Conservation (phyloP, 331 rosid genomes). For the Acacia concinna region DNA sequence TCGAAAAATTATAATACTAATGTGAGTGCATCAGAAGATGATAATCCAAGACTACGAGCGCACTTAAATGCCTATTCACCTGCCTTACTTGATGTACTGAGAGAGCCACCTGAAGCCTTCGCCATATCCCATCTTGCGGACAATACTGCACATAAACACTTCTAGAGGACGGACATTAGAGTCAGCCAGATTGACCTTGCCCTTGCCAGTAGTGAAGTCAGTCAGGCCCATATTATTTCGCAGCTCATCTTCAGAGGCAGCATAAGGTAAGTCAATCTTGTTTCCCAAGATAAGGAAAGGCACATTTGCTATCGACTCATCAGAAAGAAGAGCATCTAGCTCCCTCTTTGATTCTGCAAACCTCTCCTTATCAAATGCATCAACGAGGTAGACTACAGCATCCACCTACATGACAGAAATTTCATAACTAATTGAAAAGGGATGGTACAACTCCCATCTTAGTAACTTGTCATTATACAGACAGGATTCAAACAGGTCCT, state of each 20-base stretch:
- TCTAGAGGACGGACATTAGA: constrained; percentile 66
- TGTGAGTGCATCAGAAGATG: constrained; percentile 17
- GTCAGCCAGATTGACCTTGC: constrained; percentile 54
- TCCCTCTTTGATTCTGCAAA: constrained; percentile 64
- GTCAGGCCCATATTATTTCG: constrained; percentile 57
- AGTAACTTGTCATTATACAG: not conserved
- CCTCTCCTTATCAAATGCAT: constrained; percentile 63
- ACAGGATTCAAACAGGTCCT: not conserved
- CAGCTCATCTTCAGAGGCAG: constrained; percentile 73
- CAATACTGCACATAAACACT: constrained; percentile 81
- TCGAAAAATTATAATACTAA: constrained; percentile 8
- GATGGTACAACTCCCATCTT: not conserved
- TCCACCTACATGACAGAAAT: constrained; percentile 50
- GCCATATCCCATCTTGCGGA: constrained; percentile 76
- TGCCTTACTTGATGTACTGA: constrained; percentile 61
- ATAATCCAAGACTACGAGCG: constrained; percentile 19
- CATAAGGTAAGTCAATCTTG: constrained; percentile 70
- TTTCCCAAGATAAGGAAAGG: constrained; percentile 70
- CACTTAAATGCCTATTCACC: constrained; percentile 4
- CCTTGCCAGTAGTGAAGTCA: constrained; percentile 71
- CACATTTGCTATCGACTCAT: constrained; percentile 54
- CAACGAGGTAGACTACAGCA: constrained; percentile 69
- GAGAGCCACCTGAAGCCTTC: constrained; percentile 78
- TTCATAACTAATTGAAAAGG: not conserved
- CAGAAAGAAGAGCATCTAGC: constrained; percentile 66